Evolutionary conservation across 257 asterid genomes (phyloP), one percentile per base, ranked within the genome.

Genomic region (Solanum neorickii): DNA sequence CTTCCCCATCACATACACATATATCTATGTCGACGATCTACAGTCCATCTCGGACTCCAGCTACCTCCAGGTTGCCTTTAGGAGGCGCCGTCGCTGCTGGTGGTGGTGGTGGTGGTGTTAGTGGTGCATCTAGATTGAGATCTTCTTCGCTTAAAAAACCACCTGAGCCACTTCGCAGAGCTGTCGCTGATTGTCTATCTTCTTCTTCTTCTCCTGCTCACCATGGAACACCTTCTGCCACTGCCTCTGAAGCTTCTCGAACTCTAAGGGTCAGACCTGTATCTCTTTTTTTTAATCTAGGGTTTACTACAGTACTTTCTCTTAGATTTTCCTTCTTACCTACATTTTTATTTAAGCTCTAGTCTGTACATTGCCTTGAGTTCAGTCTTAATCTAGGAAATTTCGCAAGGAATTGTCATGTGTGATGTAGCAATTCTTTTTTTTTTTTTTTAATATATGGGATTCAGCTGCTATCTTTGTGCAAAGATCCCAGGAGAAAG

Each of bases 111-210:
- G 31, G 16, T 86, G 74, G 37, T 68, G 37, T 27, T 12, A 35
- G 46, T 60, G 83, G 31, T 41, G 87, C 93, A 13, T 96, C 98
- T 41, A 93, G 99, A 88, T 92, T 97, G 90, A 95, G 99, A 97
- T 96, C 99, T 76, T 96, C 98, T 39, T 92, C 95, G 62, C 56
- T 91, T 33, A 97, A 94, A 92, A 96, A 96, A 90, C 98, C 98
- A 87, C 99, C 99, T 18, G 99, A 97, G 97, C 99, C 99, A 62
- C 97, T 97, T 23, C 99, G 97, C 76, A 93, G 99, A 46, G 98
- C 99, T 31, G 98, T 97, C 76, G 98, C 99, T 27, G 99, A 97
- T 91, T 97, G 96, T 87, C 91, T 97, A 86, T 97, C 99, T 73
- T 92, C 97, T 69, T 52, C 62, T 52, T 93, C 99, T 27, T 91